Evolutionary conservation across 768 basidiomycete species (phyloP).

Genomic region (Boletus tomentosulus): DNA sequence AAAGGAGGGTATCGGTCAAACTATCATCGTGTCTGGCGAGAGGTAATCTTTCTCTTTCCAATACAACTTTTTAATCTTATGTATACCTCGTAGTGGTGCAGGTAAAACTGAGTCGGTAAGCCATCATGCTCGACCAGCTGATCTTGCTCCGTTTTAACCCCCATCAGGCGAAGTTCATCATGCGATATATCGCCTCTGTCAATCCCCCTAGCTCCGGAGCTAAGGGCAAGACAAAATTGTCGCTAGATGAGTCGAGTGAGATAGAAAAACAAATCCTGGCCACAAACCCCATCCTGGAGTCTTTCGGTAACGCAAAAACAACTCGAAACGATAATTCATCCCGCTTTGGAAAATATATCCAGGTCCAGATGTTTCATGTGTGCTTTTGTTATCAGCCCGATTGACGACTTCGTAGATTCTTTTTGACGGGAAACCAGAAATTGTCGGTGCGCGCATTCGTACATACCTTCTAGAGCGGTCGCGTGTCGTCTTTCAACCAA

Average conservation of each 20-base stretch:
- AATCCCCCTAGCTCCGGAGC: conserved; percentile 70
- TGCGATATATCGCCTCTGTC: conserved; percentile 97
- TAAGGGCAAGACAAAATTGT: conserved; percentile 64
- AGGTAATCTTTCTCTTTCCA: conserved; percentile 49
- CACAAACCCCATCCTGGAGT: conserved; percentile 98
- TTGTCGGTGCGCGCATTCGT: conserved; percentile 97
- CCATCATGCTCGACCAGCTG: background rate
- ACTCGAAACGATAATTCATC: conserved; percentile 99
- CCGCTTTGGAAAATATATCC: conserved; percentile 98
- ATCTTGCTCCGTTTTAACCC: conserved; percentile 3
- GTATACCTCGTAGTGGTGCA: conserved; percentile 68
- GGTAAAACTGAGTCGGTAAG: conserved; percentile 97
- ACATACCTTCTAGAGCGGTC: conserved; percentile 98
- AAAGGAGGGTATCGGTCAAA: conserved; percentile 90
- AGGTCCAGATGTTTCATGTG: conserved; percentile 41
- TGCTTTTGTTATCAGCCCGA: background rate
- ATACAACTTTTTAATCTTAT: conserved; percentile 8
- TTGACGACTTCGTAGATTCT: conserved; percentile 61
- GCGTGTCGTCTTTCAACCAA: conserved; percentile 94
- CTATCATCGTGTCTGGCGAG: conserved; percentile 98
- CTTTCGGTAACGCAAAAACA: conserved; percentile 99
- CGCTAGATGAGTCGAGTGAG: conserved; percentile 85
- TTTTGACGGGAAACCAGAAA: conserved; percentile 93
- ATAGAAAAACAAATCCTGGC: conserved; percentile 97
- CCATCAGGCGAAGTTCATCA: conserved; percentile 90